phyloP scores from a whole-genome alignment of 2,329 filamentous ascomycete species.

The Fusarium kyushuense region DNA sequence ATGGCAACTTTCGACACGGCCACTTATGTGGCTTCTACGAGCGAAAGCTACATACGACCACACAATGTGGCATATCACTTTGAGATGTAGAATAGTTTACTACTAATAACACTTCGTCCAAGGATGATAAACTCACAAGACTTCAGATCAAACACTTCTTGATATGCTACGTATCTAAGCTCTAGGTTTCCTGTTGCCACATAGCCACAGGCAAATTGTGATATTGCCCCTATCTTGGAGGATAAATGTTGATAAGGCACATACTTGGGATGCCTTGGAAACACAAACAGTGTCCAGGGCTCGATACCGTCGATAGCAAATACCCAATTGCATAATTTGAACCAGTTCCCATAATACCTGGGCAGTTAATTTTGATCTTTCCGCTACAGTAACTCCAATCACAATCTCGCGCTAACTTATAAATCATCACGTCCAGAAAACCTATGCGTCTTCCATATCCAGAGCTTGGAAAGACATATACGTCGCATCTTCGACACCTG shows the following conservation, averaged over 20 bases:
- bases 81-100: not conserved
- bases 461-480: constrained; percentile 34
- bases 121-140: not conserved
- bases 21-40: not conserved
- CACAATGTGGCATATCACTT: not conserved
- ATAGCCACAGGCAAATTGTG: not conserved
- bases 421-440: not conserved
- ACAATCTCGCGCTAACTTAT: not conserved
- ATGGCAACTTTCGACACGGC: not conserved
- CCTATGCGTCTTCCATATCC: constrained; percentile 37
- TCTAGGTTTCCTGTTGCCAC: not conserved
- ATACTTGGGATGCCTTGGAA: not conserved
- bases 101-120: not conserved
- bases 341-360: not conserved
- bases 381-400: not conserved
- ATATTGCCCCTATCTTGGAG: not conserved
- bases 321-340: not conserved
- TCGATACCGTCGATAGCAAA: not conserved
- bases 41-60: not conserved
- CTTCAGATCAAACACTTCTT: too few relatives aligned
- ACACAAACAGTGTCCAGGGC: not conserved
- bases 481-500: constrained; percentile 34
- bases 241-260: not conserved
- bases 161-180: not conserved
- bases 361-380: not conserved